Conservation (phyloP, 257 asterid species). For the Nicotiana sylvestris region DNA sequence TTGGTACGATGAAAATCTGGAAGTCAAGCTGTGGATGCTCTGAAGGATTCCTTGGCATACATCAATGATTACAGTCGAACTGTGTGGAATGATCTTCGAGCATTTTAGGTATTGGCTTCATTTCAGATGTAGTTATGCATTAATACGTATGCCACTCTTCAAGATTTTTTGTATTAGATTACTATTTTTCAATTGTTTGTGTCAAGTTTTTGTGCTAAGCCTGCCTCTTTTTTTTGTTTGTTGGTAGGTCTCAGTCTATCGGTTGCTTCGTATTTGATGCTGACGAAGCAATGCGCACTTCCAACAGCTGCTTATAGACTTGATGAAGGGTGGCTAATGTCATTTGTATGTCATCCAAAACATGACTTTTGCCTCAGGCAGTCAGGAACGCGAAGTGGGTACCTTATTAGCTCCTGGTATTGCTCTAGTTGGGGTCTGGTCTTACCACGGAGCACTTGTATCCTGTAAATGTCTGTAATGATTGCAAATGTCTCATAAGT, state of each 20-base stretch:
- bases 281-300: not conserved
- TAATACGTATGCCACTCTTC: not conserved
- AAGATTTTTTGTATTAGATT: not conserved
- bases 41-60: not conserved
- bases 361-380: not conserved
- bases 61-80: not conserved
- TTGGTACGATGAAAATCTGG: constrained; percentile 8
- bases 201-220: not conserved
- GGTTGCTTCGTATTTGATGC: not conserved
- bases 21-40: not conserved
- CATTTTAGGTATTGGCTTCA: not conserved
- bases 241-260: not conserved
- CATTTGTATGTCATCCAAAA: not conserved
- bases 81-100: not conserved
- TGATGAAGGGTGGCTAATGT: not conserved
- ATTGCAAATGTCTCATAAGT: not conserved
- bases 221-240: not conserved
- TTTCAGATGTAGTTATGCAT: not conserved
- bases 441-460: not conserved
- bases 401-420: not conserved
- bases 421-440: not conserved
- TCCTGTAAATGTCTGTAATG: not conserved
- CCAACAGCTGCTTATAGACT: not conserved
- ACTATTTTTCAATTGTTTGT: not conserved
- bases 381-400: not conserved